These are phyloP conservation scores for carrot (Daucus carota) DNA, from an alignment of 129 eudicot species.

Conservation along the genomic window DNA sequence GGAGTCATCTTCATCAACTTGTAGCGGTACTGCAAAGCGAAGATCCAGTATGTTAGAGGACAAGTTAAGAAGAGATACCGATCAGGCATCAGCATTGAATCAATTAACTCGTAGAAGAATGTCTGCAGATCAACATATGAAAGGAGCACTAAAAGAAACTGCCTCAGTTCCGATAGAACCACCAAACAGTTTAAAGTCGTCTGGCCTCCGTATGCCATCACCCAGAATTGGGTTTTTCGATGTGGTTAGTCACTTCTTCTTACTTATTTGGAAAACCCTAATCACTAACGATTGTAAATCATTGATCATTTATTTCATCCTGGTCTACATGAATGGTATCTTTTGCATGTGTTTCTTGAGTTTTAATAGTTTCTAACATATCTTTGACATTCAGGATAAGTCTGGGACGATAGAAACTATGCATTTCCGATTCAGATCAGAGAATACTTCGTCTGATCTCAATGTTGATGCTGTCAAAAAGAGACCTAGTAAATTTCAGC, in stretches of 20 bases:
- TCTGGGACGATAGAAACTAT: slow-evolving; percentile 11
- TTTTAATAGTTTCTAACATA: neutral
- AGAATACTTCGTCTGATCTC: slow-evolving; percentile 15
- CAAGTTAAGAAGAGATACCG: neutral
- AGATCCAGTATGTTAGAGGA: neutral
- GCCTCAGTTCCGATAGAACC: slow-evolving; percentile 22
- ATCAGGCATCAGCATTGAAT: slow-evolving; percentile 11
- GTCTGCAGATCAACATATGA: slow-evolving; percentile 8
- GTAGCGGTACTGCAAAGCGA: neutral
- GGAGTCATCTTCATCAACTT: slow-evolving; percentile 23
- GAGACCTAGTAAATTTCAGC: slow-evolving; percentile 11
- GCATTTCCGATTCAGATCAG: slow-evolving; percentile 16
- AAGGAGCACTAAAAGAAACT: slow-evolving; percentile 12
- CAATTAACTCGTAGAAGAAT: neutral
- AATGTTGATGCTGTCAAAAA: slow-evolving; percentile 9
- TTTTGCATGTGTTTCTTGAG: neutral
- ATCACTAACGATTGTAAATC: neutral
- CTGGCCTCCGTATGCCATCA: slow-evolving; percentile 71
- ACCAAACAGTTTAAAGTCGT: slow-evolving; percentile 26
- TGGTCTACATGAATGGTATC: neutral
- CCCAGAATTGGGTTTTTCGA: slow-evolving; percentile 68
- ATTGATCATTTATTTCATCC: neutral
- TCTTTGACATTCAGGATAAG: slow-evolving; percentile 22
- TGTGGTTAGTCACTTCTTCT: slow-evolving; percentile 31
- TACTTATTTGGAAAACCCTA: neutral